phyloP scores from a whole-genome alignment of 495 filamentous ascomycete species.

The Mycothermus thermophilus region DNA sequence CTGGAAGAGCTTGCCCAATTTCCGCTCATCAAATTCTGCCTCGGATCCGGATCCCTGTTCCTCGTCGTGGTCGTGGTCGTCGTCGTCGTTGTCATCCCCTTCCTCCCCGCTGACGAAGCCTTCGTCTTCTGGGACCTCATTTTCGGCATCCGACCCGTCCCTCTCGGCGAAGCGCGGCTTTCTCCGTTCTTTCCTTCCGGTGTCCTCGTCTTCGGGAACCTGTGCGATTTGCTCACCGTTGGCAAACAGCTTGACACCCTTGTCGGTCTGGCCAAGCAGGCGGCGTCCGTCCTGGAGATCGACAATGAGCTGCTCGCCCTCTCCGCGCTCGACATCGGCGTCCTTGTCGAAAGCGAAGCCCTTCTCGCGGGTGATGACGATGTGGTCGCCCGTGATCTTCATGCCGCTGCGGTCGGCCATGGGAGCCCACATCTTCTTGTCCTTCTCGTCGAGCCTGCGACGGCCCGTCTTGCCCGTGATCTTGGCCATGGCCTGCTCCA shows the following conservation, averaged over 20 bases:
- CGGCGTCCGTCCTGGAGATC: constrained; percentile 71
- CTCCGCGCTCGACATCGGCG: constrained; percentile 56
- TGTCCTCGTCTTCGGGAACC: constrained; percentile 45
- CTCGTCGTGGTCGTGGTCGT: too few relatives aligned
- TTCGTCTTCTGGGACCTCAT: constrained; percentile 40
- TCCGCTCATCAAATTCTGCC: constrained; percentile 39
- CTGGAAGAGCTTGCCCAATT: constrained; percentile 42
- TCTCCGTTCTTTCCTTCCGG: constrained; percentile 58
- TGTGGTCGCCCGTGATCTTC: constrained; percentile 44
- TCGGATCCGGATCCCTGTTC: constrained; percentile 42
- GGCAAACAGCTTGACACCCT: constrained; percentile 71
- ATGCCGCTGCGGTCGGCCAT: constrained; percentile 97
- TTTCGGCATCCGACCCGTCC: constrained; percentile 41
- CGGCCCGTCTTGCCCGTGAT: constrained; percentile 63
- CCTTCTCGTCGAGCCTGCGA: constrained; percentile 77
- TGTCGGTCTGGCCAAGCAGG: constrained; percentile 66
- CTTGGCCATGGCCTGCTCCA: constrained; percentile 73
- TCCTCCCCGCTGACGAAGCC: constrained; percentile 51
- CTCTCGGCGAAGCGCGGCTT: constrained; percentile 50
- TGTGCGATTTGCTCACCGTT: constrained; percentile 55
- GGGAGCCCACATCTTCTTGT: constrained; percentile 87
- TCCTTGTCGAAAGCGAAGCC: constrained; percentile 66
- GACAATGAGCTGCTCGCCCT: constrained; percentile 88
- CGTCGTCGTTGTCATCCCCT: neutral
- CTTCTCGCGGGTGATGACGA: constrained; percentile 44